phyloP scores from a whole-genome alignment of 192 early-diverging fungal genomes.

The Podila epicladia region DNA sequence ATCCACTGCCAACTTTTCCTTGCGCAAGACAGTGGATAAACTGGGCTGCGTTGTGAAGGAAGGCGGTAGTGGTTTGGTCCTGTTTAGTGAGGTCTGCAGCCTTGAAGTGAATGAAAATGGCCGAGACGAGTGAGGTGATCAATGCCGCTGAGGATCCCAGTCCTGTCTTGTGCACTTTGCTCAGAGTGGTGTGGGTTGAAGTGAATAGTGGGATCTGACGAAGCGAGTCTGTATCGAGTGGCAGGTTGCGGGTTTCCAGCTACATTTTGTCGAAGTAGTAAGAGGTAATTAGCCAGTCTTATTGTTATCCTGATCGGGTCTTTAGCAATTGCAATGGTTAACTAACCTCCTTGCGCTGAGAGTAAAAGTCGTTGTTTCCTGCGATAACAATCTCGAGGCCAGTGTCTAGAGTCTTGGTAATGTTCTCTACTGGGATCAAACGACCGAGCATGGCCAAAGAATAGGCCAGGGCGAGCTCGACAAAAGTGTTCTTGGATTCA shows the following conservation, averaged over 20 bases:
- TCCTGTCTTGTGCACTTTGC: constrained; percentile 92
- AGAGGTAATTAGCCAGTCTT: not conserved
- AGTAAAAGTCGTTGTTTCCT: constrained; percentile 99
- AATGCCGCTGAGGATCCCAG: constrained; percentile 97
- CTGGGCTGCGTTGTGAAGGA: constrained; percentile 92
- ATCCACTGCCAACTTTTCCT: constrained; percentile 97
- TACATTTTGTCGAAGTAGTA: constrained; percentile 17
- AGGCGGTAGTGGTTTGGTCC: constrained; percentile 39
- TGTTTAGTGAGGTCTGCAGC: constrained; percentile 34
- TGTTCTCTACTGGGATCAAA: constrained; percentile 26
- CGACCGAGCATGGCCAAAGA: constrained; percentile 55
- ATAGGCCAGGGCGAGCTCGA: constrained; percentile 65
- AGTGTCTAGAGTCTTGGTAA: constrained; percentile 27
- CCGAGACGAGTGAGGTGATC: constrained; percentile 90
- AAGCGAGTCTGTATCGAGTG: constrained; percentile 66
- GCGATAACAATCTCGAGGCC: constrained; percentile 81
- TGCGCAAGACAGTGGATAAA: constrained; percentile 96
- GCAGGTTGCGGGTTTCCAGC: constrained; percentile 60
- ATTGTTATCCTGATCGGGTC: no score
- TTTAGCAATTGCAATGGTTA: not conserved
- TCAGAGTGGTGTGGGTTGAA: constrained; percentile 68
- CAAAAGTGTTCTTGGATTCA: constrained; percentile 68
- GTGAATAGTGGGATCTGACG: constrained; percentile 67
- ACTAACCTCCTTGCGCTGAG: constrained; percentile 85
- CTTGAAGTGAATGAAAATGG: constrained; percentile 80